These are phyloP conservation scores for Sonneratia alba DNA, from an alignment of 345 rosid genomes.

Conservation along the genomic window DNA sequence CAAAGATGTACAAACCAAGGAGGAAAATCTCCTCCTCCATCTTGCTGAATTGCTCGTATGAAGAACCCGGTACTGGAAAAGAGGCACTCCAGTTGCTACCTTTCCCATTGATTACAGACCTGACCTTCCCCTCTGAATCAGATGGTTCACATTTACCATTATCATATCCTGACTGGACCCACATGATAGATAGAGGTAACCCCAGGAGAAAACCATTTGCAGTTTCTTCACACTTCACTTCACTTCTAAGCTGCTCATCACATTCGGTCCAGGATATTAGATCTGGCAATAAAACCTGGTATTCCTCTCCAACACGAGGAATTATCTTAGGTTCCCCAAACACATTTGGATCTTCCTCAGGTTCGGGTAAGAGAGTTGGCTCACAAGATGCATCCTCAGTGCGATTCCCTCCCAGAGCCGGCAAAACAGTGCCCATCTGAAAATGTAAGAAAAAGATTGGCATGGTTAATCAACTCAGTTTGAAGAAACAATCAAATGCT, in stretches of 20 bases:
- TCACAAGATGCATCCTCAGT: neutral
- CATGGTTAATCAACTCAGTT: too few relatives aligned
- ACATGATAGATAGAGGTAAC: neutral
- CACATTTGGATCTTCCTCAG: constrained; percentile 6
- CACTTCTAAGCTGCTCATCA: constrained; percentile 4
- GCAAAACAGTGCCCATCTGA: neutral
- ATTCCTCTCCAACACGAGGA: constrained; percentile 47
- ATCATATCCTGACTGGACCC: neutral
- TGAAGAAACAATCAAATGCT: too few relatives aligned
- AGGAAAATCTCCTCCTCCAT: constrained; percentile 31
- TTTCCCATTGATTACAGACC: constrained; percentile 3
- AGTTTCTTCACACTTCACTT: neutral
- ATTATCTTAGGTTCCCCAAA: constrained; percentile 31
- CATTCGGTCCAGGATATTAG: constrained; percentile 12
- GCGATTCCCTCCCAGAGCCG: neutral
- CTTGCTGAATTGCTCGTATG: constrained; percentile 21
- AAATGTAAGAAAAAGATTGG: neutral
- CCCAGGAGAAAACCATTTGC: constrained; percentile 1
- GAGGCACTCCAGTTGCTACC: neutral
- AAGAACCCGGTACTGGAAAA: constrained; percentile 24
- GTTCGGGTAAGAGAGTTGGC: neutral
- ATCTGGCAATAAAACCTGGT: constrained; percentile 43
- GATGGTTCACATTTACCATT: neutral
- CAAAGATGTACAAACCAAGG: constrained; percentile 53
- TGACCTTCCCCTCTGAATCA: constrained; percentile 6